These are phyloP conservation scores for Fistulifera pelliculosa DNA, from an alignment of 108 stramenopile genomes.

Conservation along the genomic window DNA sequence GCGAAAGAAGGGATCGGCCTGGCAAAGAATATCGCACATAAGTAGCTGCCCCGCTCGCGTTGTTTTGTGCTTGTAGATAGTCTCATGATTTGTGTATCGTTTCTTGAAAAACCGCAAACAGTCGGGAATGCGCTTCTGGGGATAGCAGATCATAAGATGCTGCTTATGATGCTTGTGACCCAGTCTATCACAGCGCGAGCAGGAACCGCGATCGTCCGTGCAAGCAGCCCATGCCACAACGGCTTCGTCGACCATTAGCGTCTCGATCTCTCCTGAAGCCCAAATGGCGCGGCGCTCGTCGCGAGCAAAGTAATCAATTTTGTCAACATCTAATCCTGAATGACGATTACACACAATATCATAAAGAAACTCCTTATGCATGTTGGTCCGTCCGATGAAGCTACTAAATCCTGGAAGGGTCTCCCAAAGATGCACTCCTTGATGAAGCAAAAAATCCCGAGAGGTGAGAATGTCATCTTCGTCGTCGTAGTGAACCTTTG, in stretches of 20 bases:
- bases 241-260: slow-evolving; percentile 55
- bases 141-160: slow-evolving; percentile 85
- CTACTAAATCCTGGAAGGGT: slow-evolving; percentile 17
- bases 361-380: slow-evolving; percentile 74
- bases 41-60: slow-evolving; percentile 55
- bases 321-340: slow-evolving; percentile 89
- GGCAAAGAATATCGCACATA: slow-evolving; percentile 62
- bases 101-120: slow-evolving; percentile 63
- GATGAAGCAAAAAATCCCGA: slow-evolving; percentile 82
- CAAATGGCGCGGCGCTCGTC: slow-evolving; percentile 45
- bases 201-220: slow-evolving; percentile 33
- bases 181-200: slow-evolving; percentile 24
- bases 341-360: slow-evolving; percentile 88
- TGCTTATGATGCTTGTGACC: slow-evolving; percentile 10
- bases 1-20: slow-evolving; percentile 63
- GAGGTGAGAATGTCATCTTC: slow-evolving; percentile 47
- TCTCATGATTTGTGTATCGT: slow-evolving; percentile 61
- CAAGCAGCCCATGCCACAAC: slow-evolving; percentile 59
- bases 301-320: slow-evolving; percentile 89
- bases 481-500: slow-evolving; percentile 13
- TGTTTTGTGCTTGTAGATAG: slow-evolving; percentile 82
- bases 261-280: slow-evolving; percentile 31
- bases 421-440: slow-evolving; percentile 43
- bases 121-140: slow-evolving; percentile 56
- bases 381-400: slow-evolving; percentile 43